Percentiles rank a stretch among this genome's conserved stretches.
These are phyloP conservation scores for Luffa acutangula DNA, from an alignment of 306 rosid genomes.

Conservation along the genomic window DNA sequence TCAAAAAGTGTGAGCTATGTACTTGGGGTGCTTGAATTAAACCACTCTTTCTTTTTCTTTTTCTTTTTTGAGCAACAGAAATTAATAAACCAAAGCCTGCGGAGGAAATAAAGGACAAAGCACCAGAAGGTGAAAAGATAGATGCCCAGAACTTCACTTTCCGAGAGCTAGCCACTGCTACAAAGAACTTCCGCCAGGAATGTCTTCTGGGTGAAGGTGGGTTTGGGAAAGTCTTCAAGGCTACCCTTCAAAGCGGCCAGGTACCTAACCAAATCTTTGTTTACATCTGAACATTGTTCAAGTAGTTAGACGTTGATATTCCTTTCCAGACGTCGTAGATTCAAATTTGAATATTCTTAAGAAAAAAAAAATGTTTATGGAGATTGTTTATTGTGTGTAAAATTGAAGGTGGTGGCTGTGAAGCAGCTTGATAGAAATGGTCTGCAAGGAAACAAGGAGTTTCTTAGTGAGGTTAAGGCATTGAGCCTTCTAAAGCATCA, in stretches of 20 bases:
- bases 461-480: slow-evolving; percentile 52
- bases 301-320: too few species aligned
- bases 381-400: not conserved
- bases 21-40: not conserved
- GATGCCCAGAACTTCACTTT: slow-evolving; percentile 63
- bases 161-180: slow-evolving; percentile 81
- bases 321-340: not conserved
- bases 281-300: not conserved
- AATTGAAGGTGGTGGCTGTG: slow-evolving; percentile 70
- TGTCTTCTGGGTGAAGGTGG: slow-evolving; percentile 84
- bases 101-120: slow-evolving; percentile 23
- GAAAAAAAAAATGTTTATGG: too few species aligned
- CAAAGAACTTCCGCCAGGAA: slow-evolving; percentile 81
- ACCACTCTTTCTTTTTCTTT: not conserved
- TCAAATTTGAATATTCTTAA: too few species aligned
- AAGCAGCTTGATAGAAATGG: slow-evolving; percentile 91
- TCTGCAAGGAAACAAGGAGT: slow-evolving; percentile 59
- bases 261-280: slow-evolving; percentile 16
- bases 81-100: not conserved
- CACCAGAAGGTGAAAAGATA: slow-evolving; percentile 32
- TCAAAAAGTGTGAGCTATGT: too few species aligned
- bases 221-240: slow-evolving; percentile 87
- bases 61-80: not conserved
- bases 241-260: slow-evolving; percentile 60
- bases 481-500: slow-evolving; percentile 62